Evolutionary conservation across 495 filamentous ascomycete genomes (phyloP).

Genomic region (Daldinia concentrica): DNA sequence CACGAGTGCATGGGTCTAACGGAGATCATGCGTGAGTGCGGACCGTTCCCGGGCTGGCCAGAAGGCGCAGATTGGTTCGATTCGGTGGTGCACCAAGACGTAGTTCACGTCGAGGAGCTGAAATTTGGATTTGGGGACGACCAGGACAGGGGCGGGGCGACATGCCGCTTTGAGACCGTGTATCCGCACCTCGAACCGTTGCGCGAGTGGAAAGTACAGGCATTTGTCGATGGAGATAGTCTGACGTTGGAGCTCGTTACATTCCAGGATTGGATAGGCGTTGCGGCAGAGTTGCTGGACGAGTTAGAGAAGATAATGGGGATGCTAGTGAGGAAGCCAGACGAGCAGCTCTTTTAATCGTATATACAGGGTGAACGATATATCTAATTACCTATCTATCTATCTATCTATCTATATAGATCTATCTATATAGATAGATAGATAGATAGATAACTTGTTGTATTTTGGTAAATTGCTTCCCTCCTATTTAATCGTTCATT

Average conservation of each 20-base stretch:
- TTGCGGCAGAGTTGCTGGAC: conserved; percentile 48
- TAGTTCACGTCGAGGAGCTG: conserved; percentile 54
- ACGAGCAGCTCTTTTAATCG: conserved; percentile 26
- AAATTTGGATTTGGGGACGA: conserved; percentile 30
- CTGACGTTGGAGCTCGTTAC: conserved; percentile 57
- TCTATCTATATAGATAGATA: too few relatives aligned
- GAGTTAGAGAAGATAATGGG: conserved; percentile 46
- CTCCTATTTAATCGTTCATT: background rate
- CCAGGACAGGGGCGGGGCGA: conserved; percentile 31
- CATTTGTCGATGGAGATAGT: conserved; percentile 51
- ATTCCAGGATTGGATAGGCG: conserved; percentile 52
- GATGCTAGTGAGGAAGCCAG: conserved; percentile 44
- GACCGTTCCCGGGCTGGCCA: conserved; percentile 22
- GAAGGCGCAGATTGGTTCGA: conserved; percentile 50
- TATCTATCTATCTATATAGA: too few relatives aligned
- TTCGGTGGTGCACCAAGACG: conserved; percentile 58
- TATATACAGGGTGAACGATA: too few relatives aligned
- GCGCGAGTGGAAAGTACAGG: conserved; percentile 59
- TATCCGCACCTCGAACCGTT: conserved; percentile 56
- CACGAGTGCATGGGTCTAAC: conserved; percentile 51
- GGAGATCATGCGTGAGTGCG: conserved; percentile 48
- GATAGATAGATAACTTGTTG: background rate
- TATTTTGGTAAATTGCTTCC: background rate
- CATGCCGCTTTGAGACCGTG: conserved; percentile 52
- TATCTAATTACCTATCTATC: too few relatives aligned